These are phyloP conservation scores for Russula abietina DNA, from an alignment of 768 basidiomycete genomes.

Conservation along the genomic window DNA sequence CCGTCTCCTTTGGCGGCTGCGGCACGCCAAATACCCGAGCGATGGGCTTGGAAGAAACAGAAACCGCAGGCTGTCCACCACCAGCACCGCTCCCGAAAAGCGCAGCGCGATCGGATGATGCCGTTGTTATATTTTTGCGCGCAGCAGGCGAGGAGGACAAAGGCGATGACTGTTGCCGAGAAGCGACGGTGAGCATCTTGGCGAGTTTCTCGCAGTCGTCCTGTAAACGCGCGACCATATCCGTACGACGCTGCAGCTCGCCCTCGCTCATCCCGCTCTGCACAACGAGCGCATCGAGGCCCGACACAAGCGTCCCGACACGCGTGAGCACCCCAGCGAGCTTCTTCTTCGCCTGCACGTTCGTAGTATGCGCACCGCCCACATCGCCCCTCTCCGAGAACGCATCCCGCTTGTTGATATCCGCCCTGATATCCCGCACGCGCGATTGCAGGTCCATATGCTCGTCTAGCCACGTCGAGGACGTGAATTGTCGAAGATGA, in stretches of 20 bases:
- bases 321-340: slow-evolving; percentile 71
- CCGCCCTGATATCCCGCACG: slow-evolving; percentile 76
- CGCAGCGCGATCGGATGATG: slow-evolving; percentile 57
- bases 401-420: slow-evolving; percentile 83
- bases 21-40: slow-evolving; percentile 75
- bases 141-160: slow-evolving; percentile 33
- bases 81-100: slow-evolving; percentile 36
- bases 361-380: slow-evolving; percentile 65
- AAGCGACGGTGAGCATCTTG: slow-evolving; percentile 73
- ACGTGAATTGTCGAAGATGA: slow-evolving; percentile 51
- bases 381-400: slow-evolving; percentile 72
- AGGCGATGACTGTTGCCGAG: slow-evolving; percentile 45
- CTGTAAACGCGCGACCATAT: slow-evolving; percentile 81
- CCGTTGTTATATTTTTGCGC: slow-evolving; percentile 41
- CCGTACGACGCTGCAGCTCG: slow-evolving; percentile 84
- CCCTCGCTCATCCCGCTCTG: slow-evolving; percentile 78
- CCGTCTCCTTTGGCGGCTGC: slow-evolving; percentile 65
- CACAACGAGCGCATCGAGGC: slow-evolving; percentile 61
- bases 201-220: slow-evolving; percentile 88
- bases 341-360: slow-evolving; percentile 81
- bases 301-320: slow-evolving; percentile 65
- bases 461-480: slow-evolving; percentile 85
- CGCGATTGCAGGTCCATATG: slow-evolving; percentile 70
- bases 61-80: background rate
- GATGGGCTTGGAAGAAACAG: slow-evolving; percentile 34